phyloP scores from a whole-genome alignment of 805 yeast species.

The Ogataea neopini region DNA sequence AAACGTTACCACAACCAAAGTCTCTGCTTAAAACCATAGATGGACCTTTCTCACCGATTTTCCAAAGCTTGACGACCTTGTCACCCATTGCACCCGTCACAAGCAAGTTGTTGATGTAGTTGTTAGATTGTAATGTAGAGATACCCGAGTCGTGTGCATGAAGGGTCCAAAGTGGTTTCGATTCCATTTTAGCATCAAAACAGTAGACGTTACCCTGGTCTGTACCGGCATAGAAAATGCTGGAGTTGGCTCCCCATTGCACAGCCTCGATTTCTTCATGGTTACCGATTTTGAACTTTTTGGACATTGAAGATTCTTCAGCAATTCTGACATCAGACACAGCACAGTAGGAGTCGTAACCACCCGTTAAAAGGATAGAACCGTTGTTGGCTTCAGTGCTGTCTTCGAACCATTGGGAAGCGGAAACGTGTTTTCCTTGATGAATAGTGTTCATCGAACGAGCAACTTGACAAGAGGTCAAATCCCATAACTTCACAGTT shows the following conservation, averaged over 20 bases:
- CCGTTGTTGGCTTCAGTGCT: constrained; percentile 43
- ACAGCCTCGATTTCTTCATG: constrained; percentile 78
- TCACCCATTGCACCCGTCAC: constrained; percentile 93
- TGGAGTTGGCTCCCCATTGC: constrained; percentile 60
- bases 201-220: constrained; percentile 89
- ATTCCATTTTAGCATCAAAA: constrained; percentile 73
- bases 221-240: constrained; percentile 78
- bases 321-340: constrained; percentile 83
- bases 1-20: constrained; percentile 91
- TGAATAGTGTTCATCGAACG: constrained; percentile 75
- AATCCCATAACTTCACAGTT: constrained; percentile 95
- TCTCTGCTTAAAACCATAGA: constrained; percentile 89
- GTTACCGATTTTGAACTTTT: constrained; percentile 60
- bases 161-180: constrained; percentile 85
- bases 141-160: constrained; percentile 97
- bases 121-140: constrained; percentile 73
- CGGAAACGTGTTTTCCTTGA: constrained; percentile 75
- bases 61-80: constrained; percentile 85
- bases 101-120: constrained; percentile 66
- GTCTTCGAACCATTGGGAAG: constrained; percentile 82
- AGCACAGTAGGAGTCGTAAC: constrained; percentile 84
- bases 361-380: constrained; percentile 80
- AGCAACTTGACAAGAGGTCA: constrained; percentile 70
- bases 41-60: constrained; percentile 54
- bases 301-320: constrained; percentile 58